Evolutionary conservation across 345 rosid genomes (phyloP), one percentile per base, ranked within the genome.

Genomic region (Stellera chamaejasme): DNA sequence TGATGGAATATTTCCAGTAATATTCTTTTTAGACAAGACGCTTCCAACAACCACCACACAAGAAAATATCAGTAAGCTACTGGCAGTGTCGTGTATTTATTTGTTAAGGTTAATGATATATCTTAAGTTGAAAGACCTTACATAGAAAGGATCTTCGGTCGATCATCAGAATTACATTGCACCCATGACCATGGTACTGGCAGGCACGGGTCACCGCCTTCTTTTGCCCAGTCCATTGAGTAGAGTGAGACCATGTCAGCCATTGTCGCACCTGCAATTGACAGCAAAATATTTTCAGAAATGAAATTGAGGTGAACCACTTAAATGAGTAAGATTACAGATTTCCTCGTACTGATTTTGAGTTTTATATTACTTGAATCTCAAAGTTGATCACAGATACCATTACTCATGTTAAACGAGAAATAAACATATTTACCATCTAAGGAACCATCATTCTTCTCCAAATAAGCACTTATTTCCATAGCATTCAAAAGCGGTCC

Each of bases 181-280:
- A 93, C 78, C 99, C 97, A 93, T 4, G 96, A 80, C 97, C 96
- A 93, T 15, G 97, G 87, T 68, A 83, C 84, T 10, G 99, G 97
- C 50, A 76, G 75, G 75, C 97, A 93, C 0, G 99, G 97, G 52
- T 93, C 97, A 19, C 97, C 98, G 10, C 96, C 97, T 82, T 94
- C 99, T 66, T 77, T 85, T 47, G 84, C 90, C 99, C 99, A 90
- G 16, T 72, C 77, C 45, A 81, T 79, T 48, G 81, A 48, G 69
- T 83, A 76, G 26, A 66, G 75, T 39, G 78, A 62, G 58, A 73
- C 65, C 60, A 85, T 66, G 69, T 74, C 71, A 41, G 78, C 74
- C 58, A 93, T 78, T 53, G 63, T 70, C 45, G 66, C 70, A 28
- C 81, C 99, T 93, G 81, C 82, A 83, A 57, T 16, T 50, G 73